Conservation (phyloP, 495 filamentous ascomycete genomes). For the Aspergillus asperescens region DNA sequence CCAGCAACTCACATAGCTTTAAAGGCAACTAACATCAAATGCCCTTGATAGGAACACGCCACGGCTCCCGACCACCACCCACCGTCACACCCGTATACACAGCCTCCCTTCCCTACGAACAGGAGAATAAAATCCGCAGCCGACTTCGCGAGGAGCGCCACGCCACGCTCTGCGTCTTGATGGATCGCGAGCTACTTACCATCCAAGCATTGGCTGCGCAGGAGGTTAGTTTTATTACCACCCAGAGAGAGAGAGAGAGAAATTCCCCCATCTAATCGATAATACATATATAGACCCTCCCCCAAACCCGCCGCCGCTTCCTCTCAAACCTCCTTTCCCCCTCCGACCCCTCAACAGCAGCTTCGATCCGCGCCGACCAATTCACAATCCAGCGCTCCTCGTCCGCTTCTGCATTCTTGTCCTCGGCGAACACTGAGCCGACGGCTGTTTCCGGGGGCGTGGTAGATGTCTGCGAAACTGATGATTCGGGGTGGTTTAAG, state of each 20-base stretch:
- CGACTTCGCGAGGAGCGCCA: constrained; percentile 34
- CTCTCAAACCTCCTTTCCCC: constrained; percentile 31
- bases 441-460: constrained; percentile 10
- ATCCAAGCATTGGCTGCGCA: constrained; percentile 31
- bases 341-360: constrained; percentile 25
- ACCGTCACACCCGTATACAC: background rate
- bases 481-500: constrained; percentile 22
- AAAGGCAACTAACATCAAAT: background rate
- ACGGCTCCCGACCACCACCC: background rate
- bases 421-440: background rate
- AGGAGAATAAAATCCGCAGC: constrained; percentile 20
- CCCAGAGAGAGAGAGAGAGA: too few relatives aligned
- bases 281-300: constrained; percentile 27
- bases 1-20: background rate
- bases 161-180: constrained; percentile 31
- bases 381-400: constrained; percentile 20
- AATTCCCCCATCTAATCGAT: background rate
- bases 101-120: constrained; percentile 14
- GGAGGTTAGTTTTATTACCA: constrained; percentile 22
- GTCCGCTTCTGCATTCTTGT: background rate
- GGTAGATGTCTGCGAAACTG: constrained; percentile 21
- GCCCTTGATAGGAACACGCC: background rate
- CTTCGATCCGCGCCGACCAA: constrained; percentile 27
- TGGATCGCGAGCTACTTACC: constrained; percentile 33
- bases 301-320: constrained; percentile 39